A percentile compares a stretch with the other conserved stretches of the same genome.
These are phyloP conservation scores for Penicillium paneum DNA, from an alignment of 2,329 filamentous ascomycete species.

Conservation along the genomic window DNA sequence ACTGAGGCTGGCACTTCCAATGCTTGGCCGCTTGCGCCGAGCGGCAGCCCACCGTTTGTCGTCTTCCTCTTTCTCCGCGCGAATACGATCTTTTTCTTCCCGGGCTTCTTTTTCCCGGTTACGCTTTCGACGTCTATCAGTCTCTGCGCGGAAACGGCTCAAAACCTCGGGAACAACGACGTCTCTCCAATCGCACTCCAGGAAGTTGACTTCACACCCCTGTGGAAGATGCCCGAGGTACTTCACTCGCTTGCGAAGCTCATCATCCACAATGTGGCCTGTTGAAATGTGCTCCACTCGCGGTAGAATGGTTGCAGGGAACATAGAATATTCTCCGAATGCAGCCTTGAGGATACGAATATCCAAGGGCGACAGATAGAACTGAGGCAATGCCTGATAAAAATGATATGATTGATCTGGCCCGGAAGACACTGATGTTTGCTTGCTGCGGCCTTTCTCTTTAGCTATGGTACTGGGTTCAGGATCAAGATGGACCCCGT, in stretches of 20 bases:
- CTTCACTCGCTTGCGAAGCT: constrained; percentile 75
- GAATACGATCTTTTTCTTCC: constrained; percentile 79
- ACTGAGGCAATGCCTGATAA: constrained; percentile 81
- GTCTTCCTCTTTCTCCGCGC: constrained; percentile 76
- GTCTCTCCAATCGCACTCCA: constrained; percentile 95
- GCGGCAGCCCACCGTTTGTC: constrained; percentile 66
- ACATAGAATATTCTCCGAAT: constrained; percentile 76
- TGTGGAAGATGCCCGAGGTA: constrained; percentile 83
- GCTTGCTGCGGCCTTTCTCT: constrained; percentile 25
- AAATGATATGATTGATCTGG: constrained; percentile 69
- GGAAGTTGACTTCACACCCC: constrained; percentile 85
- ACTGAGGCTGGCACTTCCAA: constrained; percentile 33
- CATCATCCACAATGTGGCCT: constrained; percentile 82
- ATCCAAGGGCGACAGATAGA: constrained; percentile 85
- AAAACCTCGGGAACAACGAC: constrained; percentile 73
- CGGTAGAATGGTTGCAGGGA: constrained; percentile 81
- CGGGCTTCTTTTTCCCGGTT: constrained; percentile 79
- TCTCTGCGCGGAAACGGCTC: constrained; percentile 71
- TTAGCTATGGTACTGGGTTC: constrained; percentile 23
- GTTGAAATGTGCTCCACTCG: constrained; percentile 86
- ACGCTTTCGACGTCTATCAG: constrained; percentile 69
- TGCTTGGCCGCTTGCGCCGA: constrained; percentile 58
- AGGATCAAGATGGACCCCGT: constrained; percentile 19
- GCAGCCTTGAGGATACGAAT: constrained; percentile 89
- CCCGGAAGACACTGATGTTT: constrained; percentile 43